Evolutionary conservation across 257 asterid genomes (phyloP), one percentile per base, ranked within the genome.

Genomic region (Lithospermum erythrorhizon): DNA sequence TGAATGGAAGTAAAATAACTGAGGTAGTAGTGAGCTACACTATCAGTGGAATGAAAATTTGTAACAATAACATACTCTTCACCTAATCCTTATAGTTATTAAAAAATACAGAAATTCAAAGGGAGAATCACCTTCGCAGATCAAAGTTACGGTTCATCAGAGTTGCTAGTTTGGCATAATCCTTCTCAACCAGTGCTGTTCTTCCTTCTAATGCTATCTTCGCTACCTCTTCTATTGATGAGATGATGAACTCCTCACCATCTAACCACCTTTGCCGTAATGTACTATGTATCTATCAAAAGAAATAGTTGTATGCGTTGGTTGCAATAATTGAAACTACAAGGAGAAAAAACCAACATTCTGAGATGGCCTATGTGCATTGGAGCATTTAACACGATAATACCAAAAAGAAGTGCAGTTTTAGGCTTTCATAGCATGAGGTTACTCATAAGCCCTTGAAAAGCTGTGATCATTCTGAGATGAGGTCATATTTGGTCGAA

Each of bases 131-230:
- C 98, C 98, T 79, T 72, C 97, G 76, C 65, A 88, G 59, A 62
- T 88, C 97, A 72, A 91, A 88, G 80, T 91, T 91, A 57, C 47
- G 90, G 62, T 86, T 88, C 98, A 88, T 91, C 69, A 91, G 95
- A 67, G 49, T 62, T 58, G 87, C 93, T 45, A 91, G 71, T 71
- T 79, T 84, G 29, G 56, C 16, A 48, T 81, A 68, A 74, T 93
- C 87, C 75, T 86, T 93, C 59, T 74, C 87, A 35, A 81, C 67
- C 80, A 89, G 72, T n/a, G 89, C 82, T 1, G 67, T 70, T 41
- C 67, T 67, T 63, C 98, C 98, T 76, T 86, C 89, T 63, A 76
- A 69, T 53, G 96, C 89, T 68, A 89, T 57, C 45, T 84, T 69
- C 29, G 97, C 95, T 64, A 93, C 95, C 76, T 89, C 89, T 73